Evolutionary conservation across 306 rosid species (phyloP).

Genomic region (Sesbania bispinosa): DNA sequence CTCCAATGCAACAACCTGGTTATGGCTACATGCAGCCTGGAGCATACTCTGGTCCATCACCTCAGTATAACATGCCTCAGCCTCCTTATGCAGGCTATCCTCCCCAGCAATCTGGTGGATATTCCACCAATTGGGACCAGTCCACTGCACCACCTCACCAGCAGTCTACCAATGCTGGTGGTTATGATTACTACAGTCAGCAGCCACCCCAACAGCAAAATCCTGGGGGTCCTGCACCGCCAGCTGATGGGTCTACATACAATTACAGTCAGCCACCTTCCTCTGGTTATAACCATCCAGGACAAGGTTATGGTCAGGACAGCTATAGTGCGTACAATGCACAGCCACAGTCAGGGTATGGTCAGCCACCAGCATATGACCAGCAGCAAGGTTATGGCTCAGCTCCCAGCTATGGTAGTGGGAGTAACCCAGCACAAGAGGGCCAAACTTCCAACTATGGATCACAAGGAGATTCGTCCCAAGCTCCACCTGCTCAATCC

Average conservation of each 20-base stretch:
- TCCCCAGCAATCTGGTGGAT: constrained; percentile 68
- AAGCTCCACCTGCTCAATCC: constrained; percentile 55
- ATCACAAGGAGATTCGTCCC: constrained; percentile 73
- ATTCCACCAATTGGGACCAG: constrained; percentile 80
- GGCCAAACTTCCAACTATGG: constrained; percentile 61
- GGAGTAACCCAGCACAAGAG: constrained; percentile 63
- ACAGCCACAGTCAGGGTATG: constrained; percentile 74
- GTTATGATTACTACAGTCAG: constrained; percentile 84
- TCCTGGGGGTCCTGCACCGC: constrained; percentile 63
- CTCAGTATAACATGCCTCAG: constrained; percentile 77
- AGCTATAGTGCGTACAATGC: constrained; percentile 71
- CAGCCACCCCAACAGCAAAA: constrained; percentile 64
- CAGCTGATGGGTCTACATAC: constrained; percentile 64
- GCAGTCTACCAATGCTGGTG: constrained; percentile 58
- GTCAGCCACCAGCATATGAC: constrained; percentile 75
- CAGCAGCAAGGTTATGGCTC: constrained; percentile 81
- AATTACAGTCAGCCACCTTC: constrained; percentile 63
- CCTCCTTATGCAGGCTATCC: constrained; percentile 71
- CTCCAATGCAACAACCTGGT: constrained; percentile 74
- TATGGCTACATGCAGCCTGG: constrained; percentile 90
- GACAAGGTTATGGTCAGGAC: constrained; percentile 81
- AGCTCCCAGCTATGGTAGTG: constrained; percentile 55
- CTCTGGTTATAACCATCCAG: constrained; percentile 74
- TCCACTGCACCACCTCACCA: constrained; percentile 63
- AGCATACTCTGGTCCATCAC: constrained; percentile 65